A percentile compares a stretch with the other conserved stretches of the same genome.
These are phyloP conservation scores for Aspergillus sclerotiicarbonarius DNA, from an alignment of 495 filamentous ascomycete genomes.

Conservation along the genomic window DNA sequence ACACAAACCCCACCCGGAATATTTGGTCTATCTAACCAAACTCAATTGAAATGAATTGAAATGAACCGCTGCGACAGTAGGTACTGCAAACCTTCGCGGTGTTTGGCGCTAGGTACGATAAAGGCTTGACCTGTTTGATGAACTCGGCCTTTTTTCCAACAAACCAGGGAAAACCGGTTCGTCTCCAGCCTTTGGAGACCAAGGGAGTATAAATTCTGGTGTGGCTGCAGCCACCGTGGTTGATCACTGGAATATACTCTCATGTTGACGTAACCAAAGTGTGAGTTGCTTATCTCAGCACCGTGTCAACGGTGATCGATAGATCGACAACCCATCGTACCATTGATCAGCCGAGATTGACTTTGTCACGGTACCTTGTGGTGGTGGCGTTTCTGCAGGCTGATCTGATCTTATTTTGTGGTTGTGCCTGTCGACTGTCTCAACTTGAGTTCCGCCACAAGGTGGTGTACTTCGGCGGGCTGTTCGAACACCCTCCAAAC, in stretches of 20 bases:
- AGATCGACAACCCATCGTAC: neutral
- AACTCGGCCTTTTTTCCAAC: too few species aligned
- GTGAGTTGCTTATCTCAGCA: conserved; percentile 4
- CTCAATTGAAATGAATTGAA: neutral
- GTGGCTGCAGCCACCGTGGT: neutral
- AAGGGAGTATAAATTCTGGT: neutral
- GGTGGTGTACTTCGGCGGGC: conserved; percentile 59
- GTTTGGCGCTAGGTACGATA: neutral
- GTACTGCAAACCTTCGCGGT: neutral
- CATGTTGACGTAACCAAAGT: conserved; percentile 17
- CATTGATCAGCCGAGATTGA: neutral
- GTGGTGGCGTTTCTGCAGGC: neutral
- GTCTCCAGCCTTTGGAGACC: neutral
- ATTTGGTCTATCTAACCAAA: neutral
- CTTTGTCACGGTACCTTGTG: neutral
- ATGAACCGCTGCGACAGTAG: neutral
- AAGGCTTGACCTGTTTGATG: neutral
- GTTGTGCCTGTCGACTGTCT: conserved; percentile 21
- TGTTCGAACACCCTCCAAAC: conserved; percentile 80
- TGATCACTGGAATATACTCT: neutral
- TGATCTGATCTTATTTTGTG: neutral
- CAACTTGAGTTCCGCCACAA: conserved; percentile 44
- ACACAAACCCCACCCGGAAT: too few species aligned
- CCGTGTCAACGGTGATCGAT: neutral
- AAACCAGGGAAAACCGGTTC: neutral